Base-by-base conservation (phyloP, 768 basidiomycete species). In the Gymnopilus dilepis region DNA sequence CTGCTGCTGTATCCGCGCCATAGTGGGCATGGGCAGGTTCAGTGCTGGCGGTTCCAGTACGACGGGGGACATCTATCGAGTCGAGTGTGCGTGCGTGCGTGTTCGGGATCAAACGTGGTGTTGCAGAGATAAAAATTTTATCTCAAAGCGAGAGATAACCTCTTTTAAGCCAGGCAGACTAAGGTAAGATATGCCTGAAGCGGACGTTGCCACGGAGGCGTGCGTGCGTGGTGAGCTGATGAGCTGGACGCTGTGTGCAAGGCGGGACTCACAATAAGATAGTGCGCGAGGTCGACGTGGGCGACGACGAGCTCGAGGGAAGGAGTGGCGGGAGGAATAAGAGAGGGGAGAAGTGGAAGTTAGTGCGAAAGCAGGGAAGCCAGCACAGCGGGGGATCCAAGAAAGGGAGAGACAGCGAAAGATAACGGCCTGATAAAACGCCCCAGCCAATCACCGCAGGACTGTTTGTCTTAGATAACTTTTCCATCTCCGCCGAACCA, bases 61-160 rank as follows among this genome's bases (percentile, higher is more conserved):
- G 70, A 86, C 81, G 71, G 84, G 81, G 50, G 85, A 80, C 86
- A 86, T 86, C n/a, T n/a, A n/a, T n/a, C n/a, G n/a, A n/a, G n/a
- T n/a, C n/a, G n/a, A 15, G 34, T 37, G 8, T 34, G 28, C 22
- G 28, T n/a, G 26, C 15, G 15, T 30, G 55, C 30, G 55, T 19
- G 47, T 31, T 17, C 28, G 38, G 55, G 26, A 43, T 56, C 42
- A 42, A 48, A n/a, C n/a, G n/a, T n/a, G n/a, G 59, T 28, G 33
- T 28, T n/a, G 51, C 58, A 26, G 58, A 58, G 9, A 60, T 37
- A 37, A 37, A n/a, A 58, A 38, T 60, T 65, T 67, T 61, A 60
- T 56, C 59, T 48, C 22, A 8, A 45, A 52, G 50, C 45, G 51
- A 59, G 50, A 51, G 47, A 50, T 50, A 50, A 50, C 47, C 41